Base-by-base conservation (phyloP, 176 grass and related monocot species). In the Oryza meyeriana region DNA sequence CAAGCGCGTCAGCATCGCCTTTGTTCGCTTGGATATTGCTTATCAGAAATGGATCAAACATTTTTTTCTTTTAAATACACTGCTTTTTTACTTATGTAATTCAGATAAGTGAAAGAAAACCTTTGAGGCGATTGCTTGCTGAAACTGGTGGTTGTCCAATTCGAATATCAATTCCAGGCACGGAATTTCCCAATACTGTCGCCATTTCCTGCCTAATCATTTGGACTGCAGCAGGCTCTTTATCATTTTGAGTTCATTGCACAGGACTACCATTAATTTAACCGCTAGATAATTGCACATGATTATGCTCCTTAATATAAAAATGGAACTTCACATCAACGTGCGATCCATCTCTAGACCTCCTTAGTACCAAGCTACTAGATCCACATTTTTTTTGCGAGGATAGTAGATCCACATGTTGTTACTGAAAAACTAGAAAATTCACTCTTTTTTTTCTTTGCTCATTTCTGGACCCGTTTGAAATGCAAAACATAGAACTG, bases 261-360 rank as follows among this genome's bases (percentile, higher is more conserved):
- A 17, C 26, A 1, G 17, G 17, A 7, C 47, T 50, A 26, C 22
- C 20, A 45, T 25, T 39, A 24, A 12, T 31, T 31, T 25, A 10
- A 20, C 4, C 5, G 6, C 65, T 30, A 59, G 45, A 48, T 48
- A 48, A 48, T 17, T 18, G 16, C 45, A 17, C 36, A 17, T 45
- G 27, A 45, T 71, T 10, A 29, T 45, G 12, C 16, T 33, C 41
- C 63, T 79, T 66, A 41, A 16, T 27, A 66, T 34, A 64, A 52
- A 74, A 52, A 74, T 33, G 28, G 44, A 12, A 38, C 35, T 42
- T 22, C 10, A 22, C 12, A 61, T 42, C 36, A 40, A 61, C 79
- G 52, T 71, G 79, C 50, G 12, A 71, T 81, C 50, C 79, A 71
- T 69, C 36, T 61, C 79, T 41, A 27, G 74, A 7, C 75, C 36